A percentile compares a stretch with the other conserved stretches of the same genome.
These are phyloP conservation scores for Metarhizium humberi DNA, from an alignment of 2,329 filamentous ascomycete species.

Conservation along the genomic window DNA sequence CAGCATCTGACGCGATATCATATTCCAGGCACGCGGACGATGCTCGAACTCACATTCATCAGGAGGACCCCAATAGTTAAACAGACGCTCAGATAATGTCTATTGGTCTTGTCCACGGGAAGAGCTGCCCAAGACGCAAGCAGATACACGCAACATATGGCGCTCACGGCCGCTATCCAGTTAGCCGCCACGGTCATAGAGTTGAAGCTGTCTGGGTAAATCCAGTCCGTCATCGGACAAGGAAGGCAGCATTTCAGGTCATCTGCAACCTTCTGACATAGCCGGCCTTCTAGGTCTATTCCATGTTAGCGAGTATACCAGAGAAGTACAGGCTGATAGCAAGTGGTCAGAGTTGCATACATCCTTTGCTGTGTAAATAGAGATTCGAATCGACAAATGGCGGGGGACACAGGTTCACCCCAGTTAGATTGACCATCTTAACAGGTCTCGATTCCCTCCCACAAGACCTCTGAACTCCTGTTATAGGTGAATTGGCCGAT, in stretches of 20 bases:
- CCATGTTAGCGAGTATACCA: not conserved
- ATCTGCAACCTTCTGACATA: slow-evolving; percentile 39
- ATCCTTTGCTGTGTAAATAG: slow-evolving; percentile 55
- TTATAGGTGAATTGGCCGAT: not conserved
- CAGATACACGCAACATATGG: slow-evolving; percentile 65
- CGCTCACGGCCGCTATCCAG: slow-evolving; percentile 70
- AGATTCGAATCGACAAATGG: slow-evolving; percentile 59
- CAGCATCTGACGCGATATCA: slow-evolving; percentile 6
- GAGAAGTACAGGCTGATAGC: slow-evolving; percentile 5
- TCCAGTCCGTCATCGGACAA: slow-evolving; percentile 78
- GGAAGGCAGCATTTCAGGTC: slow-evolving; percentile 72
- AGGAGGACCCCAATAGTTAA: slow-evolving; percentile 65
- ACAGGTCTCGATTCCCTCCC: not conserved
- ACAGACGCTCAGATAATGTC: slow-evolving; percentile 89
- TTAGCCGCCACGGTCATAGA: slow-evolving; percentile 58
- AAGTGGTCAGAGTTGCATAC: slow-evolving; percentile 32
- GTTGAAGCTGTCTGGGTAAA: slow-evolving; percentile 51
- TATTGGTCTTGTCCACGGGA: slow-evolving; percentile 79
- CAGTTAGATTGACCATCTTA: slow-evolving; percentile 25
- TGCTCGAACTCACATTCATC: slow-evolving; percentile 58
- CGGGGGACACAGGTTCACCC: slow-evolving; percentile 45
- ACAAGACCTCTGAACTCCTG: not conserved
- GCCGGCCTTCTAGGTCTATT: slow-evolving; percentile 47
- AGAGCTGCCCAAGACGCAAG: slow-evolving; percentile 71
- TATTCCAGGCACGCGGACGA: not conserved